Percentiles rank a stretch among this genome's conserved stretches.
Conservation (phyloP, 345 rosid genomes). For the Lumnitzera racemosa region DNA sequence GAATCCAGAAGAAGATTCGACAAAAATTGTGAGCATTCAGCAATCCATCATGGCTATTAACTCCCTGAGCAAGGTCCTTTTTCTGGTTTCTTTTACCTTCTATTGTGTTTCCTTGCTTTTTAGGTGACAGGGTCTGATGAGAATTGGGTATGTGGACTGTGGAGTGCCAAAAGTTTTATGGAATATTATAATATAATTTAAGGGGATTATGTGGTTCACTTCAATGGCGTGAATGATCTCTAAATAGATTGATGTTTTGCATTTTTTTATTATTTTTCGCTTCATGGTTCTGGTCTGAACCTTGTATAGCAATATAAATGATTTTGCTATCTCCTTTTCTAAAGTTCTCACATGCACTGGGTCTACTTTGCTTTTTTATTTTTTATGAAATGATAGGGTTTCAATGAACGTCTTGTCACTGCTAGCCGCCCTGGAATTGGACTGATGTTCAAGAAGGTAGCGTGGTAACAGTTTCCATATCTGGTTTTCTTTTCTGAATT, state of each 20-base stretch:
- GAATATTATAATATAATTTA: no score
- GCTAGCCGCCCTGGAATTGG: constrained; percentile 85
- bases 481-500: not conserved
- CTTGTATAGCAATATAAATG: no score
- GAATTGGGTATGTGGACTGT: no score
- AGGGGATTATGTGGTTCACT: no score
- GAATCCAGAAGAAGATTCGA: constrained; percentile 44
- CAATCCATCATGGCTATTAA: constrained; percentile 78
- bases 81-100: constrained; percentile 1
- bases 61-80: constrained; percentile 90
- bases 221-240: no score
- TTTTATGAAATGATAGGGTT: constrained; percentile 55
- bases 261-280: no score
- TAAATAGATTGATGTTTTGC: no score
- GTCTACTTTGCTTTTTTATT: not conserved
- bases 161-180: no score
- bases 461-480: constrained; percentile 10
- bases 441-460: constrained; percentile 90
- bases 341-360: not conserved
- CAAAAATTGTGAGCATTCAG: constrained; percentile 52
- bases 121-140: no score
- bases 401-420: constrained; percentile 83
- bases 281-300: no score
- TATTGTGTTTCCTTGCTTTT: not conserved
- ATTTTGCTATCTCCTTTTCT: no score